Evolutionary conservation across 75 land plant genomes (phyloP), one percentile per base, ranked within the genome.

Genomic region (Picea glauca): DNA sequence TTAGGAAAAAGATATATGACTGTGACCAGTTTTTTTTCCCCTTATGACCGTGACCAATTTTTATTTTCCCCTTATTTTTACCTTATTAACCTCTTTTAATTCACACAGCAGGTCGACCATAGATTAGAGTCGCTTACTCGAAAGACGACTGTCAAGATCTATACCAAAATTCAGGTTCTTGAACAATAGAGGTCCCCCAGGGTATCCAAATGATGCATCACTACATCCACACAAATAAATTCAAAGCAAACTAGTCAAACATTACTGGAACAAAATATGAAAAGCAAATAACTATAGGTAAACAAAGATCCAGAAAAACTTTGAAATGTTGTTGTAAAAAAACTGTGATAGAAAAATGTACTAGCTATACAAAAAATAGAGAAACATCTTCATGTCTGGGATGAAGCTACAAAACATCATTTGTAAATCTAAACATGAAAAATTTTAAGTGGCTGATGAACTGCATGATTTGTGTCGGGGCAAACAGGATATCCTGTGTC

Each of bases 141-240:
- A 92, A 58, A 97, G 81, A 18, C 99, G 95, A 81, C 99, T 97
- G 85, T 97, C 99, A 50, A 97, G 90, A 80, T 97, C 99, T 74
- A 97, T 92, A 31, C 99, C 99, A 84, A 97, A 97, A 84, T 94
- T 97, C 79, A 97, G 76, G 78, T 97, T 93, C 82, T 87, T 94
- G 80, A 97, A 97, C 80, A 97, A 78, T 76, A 85, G 5, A 26
- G 98, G 99, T 8, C 98, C 99, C 11, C 95, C 95, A 62, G 98
- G 95, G 84, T 97, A 97, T n/a, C 93, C 98, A 93, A 97, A 97
- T 64, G 98, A 93, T 60, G 98, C 99, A 93, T 97, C 99, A 84
- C 99, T 97, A 91, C 83, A 87, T 77, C 77, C 18, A 78, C 58
- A 18, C 23, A 78, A 58, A 7, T 13, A 21, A 58, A 26, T 78